These are phyloP conservation scores for Pseudopediastrum boryanum DNA, from an alignment of 139 green algal species.

Conservation along the genomic window DNA sequence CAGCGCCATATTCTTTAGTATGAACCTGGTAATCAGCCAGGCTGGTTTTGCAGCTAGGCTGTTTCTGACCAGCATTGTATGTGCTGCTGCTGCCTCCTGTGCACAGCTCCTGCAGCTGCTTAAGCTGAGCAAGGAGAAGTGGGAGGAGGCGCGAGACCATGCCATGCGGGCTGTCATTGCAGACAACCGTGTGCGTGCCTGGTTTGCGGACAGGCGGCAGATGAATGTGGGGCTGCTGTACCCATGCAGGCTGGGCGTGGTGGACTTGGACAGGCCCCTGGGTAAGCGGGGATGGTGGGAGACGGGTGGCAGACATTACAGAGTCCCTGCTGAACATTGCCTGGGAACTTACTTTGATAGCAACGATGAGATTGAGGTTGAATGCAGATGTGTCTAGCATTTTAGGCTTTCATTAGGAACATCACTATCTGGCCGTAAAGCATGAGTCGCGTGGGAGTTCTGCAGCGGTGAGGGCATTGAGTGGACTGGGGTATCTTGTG, in stretches of 20 bases:
- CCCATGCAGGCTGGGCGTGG: slow-evolving; percentile 71
- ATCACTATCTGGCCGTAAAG: background rate
- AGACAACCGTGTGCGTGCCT: slow-evolving; percentile 84
- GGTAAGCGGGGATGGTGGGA: slow-evolving; percentile 32
- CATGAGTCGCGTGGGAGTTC: background rate
- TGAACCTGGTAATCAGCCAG: too few species aligned
- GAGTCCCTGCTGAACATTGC: background rate
- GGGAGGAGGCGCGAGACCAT: slow-evolving; percentile 88
- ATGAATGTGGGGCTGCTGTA: slow-evolving; percentile 87
- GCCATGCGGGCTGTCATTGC: slow-evolving; percentile 82
- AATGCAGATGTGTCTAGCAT: too few species aligned
- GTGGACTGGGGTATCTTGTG: background rate
- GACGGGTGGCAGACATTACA: background rate
- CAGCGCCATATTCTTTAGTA: too few species aligned
- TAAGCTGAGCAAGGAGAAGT: slow-evolving; percentile 91
- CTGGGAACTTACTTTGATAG: too few species aligned
- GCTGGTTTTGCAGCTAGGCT: too few species aligned
- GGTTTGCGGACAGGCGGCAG: slow-evolving; percentile 45
- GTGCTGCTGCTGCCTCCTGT: background rate
- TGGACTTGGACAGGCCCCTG: slow-evolving; percentile 82
- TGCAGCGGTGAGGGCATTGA: background rate
- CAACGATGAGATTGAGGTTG: background rate
- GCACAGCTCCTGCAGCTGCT: slow-evolving; percentile 78
- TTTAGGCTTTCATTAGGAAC: too few species aligned
- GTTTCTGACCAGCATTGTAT: background rate